Evolutionary conservation across 2,329 filamentous ascomycete species (phyloP).

Genomic region (Diplodia sapinea): DNA sequence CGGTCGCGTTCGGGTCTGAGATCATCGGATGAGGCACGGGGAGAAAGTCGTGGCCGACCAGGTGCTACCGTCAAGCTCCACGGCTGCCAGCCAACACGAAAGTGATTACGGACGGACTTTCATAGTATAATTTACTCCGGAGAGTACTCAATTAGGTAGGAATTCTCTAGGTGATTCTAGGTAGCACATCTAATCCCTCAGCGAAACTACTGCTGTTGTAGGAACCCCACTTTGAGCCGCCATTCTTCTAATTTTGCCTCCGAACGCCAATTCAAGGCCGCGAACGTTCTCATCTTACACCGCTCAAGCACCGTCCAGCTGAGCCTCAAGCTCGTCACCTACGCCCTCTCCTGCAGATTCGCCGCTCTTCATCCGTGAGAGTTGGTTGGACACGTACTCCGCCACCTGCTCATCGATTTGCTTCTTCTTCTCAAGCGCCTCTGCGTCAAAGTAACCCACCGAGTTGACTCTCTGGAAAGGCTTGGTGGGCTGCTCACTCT

Average conservation of each 20-base stretch:
- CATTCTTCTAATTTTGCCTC: neutral
- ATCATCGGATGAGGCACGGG: neutral
- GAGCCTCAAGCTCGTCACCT: slow-evolving; percentile 68
- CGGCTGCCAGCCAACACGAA: neutral
- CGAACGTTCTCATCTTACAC: neutral
- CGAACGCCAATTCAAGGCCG: neutral
- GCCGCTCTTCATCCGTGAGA: slow-evolving; percentile 72
- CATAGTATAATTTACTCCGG: slow-evolving; percentile 1
- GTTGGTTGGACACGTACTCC: slow-evolving; percentile 80
- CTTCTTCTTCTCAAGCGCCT: slow-evolving; percentile 50
- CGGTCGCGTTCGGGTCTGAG: slow-evolving; percentile 8
- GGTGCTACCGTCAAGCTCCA: too few species aligned
- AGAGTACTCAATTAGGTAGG: neutral
- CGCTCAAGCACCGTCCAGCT: slow-evolving; percentile 52
- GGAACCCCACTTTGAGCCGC: neutral
- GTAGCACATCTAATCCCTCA: slow-evolving; percentile 9
- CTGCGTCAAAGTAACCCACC: slow-evolving; percentile 60
- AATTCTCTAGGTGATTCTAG: slow-evolving; percentile 15
- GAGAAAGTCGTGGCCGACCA: slow-evolving; percentile 8
- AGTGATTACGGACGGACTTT: neutral
- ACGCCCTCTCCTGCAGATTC: slow-evolving; percentile 56
- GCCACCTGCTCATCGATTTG: slow-evolving; percentile 68
- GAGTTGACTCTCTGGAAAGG: slow-evolving; percentile 49
- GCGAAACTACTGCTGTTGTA: neutral
- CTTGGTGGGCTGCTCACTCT: slow-evolving; percentile 18